Conservation (phyloP, 2,329 filamentous ascomycete species). For the Colletotrichum siamense region DNA sequence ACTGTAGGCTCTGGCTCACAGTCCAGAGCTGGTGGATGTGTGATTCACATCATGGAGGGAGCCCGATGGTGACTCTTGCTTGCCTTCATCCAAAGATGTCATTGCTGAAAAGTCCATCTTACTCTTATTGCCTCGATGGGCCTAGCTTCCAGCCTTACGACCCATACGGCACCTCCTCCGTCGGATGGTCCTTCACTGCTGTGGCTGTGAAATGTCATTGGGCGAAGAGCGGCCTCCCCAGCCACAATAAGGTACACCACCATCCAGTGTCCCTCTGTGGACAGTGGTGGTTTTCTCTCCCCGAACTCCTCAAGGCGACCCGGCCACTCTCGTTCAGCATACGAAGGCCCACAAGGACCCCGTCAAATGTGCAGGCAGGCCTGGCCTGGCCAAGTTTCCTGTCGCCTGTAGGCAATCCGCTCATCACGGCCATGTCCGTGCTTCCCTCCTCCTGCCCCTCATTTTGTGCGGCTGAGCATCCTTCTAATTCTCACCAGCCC, state of each 20-base stretch:
- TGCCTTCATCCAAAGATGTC: not conserved
- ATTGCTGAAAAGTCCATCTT: not conserved
- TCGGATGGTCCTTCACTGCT: not conserved
- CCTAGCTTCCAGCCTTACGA: not conserved
- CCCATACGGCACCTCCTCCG: not conserved
- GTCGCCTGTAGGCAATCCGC: not conserved
- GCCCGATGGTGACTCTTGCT: not conserved
- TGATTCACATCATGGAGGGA: not conserved
- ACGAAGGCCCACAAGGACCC: not conserved
- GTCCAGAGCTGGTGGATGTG: not conserved
- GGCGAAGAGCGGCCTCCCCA: constrained; percentile 1
- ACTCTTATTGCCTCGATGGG: not conserved
- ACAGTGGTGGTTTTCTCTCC: not conserved
- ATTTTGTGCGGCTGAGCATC: constrained; percentile 21
- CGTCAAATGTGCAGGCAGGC: not conserved
- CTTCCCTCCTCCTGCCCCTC: constrained; percentile 19
- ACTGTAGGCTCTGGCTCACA: not conserved
- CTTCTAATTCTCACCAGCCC: constrained; percentile 14
- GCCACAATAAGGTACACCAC: not conserved
- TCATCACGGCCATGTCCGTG: constrained; percentile 19
- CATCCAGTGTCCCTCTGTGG: not conserved
- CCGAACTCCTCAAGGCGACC: not conserved
- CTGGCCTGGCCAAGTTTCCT: not conserved
- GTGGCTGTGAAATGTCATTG: not conserved
- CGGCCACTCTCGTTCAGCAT: not conserved